Conservation (phyloP, 352 stramenopile species). For the Globisporangium lucens region DNA sequence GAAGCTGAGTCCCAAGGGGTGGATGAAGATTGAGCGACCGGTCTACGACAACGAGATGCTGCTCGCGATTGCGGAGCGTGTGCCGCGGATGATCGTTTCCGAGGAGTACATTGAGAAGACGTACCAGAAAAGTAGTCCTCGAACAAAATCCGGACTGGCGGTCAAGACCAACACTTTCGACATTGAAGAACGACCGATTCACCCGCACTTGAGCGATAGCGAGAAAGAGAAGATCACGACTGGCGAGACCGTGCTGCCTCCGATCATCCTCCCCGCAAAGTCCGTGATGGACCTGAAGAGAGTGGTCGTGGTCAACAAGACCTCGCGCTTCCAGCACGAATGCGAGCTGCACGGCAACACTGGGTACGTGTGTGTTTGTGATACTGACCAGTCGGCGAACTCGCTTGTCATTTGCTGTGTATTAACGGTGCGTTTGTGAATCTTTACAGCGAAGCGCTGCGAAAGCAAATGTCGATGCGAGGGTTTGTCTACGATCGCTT, state of each 20-base stretch:
- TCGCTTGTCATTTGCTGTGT: constrained; percentile 10
- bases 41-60: constrained; percentile 89
- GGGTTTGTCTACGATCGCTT: constrained; percentile 86
- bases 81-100: constrained; percentile 87
- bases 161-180: constrained; percentile 17
- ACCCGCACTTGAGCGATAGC: constrained; percentile 11
- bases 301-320: constrained; percentile 87
- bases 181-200: constrained; percentile 7
- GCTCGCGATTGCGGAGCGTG: constrained; percentile 74
- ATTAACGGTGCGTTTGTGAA: background rate
- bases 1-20: constrained; percentile 85
- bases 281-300: constrained; percentile 68
- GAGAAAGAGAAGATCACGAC: constrained; percentile 1
- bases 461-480: constrained; percentile 90
- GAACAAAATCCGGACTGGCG: constrained; percentile 4
- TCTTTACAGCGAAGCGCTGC: constrained; percentile 62
- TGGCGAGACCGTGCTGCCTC: constrained; percentile 23
- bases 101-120: constrained; percentile 88
- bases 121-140: constrained; percentile 46
- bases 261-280: constrained; percentile 42
- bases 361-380: constrained; percentile 34
- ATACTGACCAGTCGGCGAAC: background rate
- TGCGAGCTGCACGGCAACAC: constrained; percentile 77
- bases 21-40: constrained; percentile 86
- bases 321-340: constrained; percentile 85